Percentiles rank a stretch among this genome's conserved stretches.
phyloP scores from a whole-genome alignment of 1,284 basidiomycete genomes.

The Naganishia cerealis region DNA sequence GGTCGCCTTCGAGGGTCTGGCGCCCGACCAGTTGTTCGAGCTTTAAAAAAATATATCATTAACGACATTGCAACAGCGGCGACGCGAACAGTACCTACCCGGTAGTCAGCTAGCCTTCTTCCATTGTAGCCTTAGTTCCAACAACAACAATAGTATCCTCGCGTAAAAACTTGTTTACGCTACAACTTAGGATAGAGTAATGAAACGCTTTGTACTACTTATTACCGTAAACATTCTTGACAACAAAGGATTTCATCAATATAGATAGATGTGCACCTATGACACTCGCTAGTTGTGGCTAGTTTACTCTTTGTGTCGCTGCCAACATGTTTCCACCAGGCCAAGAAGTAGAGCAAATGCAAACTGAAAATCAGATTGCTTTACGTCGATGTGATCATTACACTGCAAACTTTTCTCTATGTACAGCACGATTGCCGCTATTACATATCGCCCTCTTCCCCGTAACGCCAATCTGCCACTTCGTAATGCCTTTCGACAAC shows the following conservation, averaged over 20 bases:
- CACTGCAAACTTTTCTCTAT: background rate
- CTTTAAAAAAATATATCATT: constrained; percentile 6
- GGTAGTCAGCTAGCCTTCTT: background rate
- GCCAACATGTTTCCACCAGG: background rate
- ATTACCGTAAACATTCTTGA: background rate
- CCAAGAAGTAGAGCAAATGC: background rate
- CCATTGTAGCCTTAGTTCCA: constrained; percentile 25
- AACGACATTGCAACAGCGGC: background rate
- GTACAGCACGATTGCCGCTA: background rate
- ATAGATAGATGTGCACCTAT: constrained; percentile 14
- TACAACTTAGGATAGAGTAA: constrained; percentile 7
- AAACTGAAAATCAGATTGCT: background rate
- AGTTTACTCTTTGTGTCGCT: background rate
- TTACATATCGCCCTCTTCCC: background rate
- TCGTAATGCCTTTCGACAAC: background rate
- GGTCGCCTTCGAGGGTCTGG: constrained; percentile 54
- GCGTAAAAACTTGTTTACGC: background rate
- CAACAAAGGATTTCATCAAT: constrained; percentile 19
- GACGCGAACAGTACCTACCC: constrained; percentile 1
- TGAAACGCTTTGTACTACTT: background rate
- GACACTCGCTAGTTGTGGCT: background rate
- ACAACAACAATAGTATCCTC: constrained; percentile 7
- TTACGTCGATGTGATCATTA: background rate
- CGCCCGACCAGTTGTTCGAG: constrained; percentile 28
- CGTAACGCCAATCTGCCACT: background rate